Base-by-base conservation (phyloP, 2,329 filamentous ascomycete species). In the Tolypocladium sp. region DNA sequence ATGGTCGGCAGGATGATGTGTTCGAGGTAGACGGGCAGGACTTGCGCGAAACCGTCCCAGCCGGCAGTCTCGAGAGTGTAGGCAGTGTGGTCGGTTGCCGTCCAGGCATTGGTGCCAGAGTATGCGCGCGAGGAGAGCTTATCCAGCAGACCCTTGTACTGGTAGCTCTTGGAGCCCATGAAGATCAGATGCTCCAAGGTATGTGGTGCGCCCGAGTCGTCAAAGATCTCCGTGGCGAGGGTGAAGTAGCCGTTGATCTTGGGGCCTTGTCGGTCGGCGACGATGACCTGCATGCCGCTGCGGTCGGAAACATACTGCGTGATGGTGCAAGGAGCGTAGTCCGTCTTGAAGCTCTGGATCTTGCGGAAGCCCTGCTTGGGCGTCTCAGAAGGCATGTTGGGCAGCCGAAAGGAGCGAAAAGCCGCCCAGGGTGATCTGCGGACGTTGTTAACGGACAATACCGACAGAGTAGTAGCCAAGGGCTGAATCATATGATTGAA, bases 21-120 rank as follows among this genome's bases (percentile, higher is more conserved):
- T 73, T 99, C 95, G 1, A 99, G 82, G 66, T 99, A 99, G 46
- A 97, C 87, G 0, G 94, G 94, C 22, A 99, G 77, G 59, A 97
- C 95, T 72, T 96, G 91, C 1, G 92, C 88, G 70, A 99, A 99
- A 10, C 93, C 93, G 67, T 96, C 92, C 93, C 94, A 99, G 2
- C 94, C 94, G 30, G 94, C 94, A 13, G 92, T 94, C 68, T 97
- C 91, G 20, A 99, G 81, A 0, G 92, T 97, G 74, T 99, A 99
- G 2, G 92, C 92, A 1, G 95, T 99, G 70, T 97, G 92, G 67
- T 97, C 94, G 15, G 90, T 94, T 27, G 92, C 92, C 1, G 94
- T 99, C 91, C 93, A 99, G 4, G 94, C 94, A 74, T 99, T 99
- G 38, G 94, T 99, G 60, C 83, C 84, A 1, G 93, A 96, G 72